These are phyloP conservation scores for Scutellaria baicalensis DNA, from an alignment of 257 asterid genomes.

Conservation along the genomic window DNA sequence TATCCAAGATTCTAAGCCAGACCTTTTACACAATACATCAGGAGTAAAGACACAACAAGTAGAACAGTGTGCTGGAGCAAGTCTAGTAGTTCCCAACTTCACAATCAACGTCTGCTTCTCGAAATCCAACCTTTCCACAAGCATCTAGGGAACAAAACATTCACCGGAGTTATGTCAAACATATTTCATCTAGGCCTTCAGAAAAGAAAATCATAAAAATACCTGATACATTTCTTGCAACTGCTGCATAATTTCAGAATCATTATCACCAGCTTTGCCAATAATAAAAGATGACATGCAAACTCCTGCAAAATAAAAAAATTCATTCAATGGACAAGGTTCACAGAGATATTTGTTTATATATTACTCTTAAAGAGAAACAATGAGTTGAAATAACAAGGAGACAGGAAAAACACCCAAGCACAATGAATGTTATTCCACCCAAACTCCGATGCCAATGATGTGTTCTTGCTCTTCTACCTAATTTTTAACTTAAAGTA, in stretches of 20 bases:
- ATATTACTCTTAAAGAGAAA: background rate
- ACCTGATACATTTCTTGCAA: constrained; percentile 85
- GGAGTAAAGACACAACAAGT: constrained; percentile 60
- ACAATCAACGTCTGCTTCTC: constrained; percentile 50
- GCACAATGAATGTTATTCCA: background rate
- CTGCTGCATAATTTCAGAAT: constrained; percentile 35
- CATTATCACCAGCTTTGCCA: constrained; percentile 33
- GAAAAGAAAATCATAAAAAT: constrained; percentile 10
- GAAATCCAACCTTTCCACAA: constrained; percentile 46
- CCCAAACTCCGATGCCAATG: background rate
- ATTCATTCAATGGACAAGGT: background rate
- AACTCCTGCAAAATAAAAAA: constrained; percentile 37
- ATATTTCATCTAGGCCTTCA: background rate
- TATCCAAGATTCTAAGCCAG: constrained; percentile 53
- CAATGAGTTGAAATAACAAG: background rate
- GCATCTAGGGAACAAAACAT: constrained; percentile 34
- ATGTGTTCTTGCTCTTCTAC: background rate
- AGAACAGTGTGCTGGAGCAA: constrained; percentile 22
- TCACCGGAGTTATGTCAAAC: constrained; percentile 7
- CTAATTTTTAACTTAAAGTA: background rate
- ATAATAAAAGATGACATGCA: constrained; percentile 65
- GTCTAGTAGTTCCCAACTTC: constrained; percentile 17
- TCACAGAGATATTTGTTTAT: background rate
- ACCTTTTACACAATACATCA: constrained; percentile 36
- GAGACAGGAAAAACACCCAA: background rate